Conservation (phyloP, 208 protist genomes). For the Acanthamoeba sp. region DNA sequence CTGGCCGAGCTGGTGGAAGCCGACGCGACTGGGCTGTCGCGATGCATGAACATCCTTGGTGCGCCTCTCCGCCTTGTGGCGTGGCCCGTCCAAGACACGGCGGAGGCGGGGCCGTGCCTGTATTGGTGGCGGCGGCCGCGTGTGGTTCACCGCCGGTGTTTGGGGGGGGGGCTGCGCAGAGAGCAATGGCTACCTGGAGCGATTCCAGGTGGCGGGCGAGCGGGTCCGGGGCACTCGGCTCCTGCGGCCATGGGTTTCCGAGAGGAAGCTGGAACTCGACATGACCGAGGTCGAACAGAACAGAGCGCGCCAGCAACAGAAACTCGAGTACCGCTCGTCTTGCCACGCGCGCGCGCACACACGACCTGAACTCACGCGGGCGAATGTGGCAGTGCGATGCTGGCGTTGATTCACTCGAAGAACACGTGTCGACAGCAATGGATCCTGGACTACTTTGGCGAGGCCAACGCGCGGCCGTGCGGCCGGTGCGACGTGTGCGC, state of each 20-base stretch:
- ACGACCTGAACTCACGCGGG: background rate
- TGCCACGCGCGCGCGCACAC: background rate
- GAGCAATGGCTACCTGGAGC: conserved; percentile 31
- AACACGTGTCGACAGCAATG: conserved; percentile 13
- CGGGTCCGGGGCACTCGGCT: background rate
- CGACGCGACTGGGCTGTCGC: background rate
- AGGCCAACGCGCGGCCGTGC: conserved; percentile 27
- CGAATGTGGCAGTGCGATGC: background rate
- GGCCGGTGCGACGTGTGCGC: conserved; percentile 56
- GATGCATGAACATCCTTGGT: conserved; percentile 34
- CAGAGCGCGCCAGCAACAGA: background rate
- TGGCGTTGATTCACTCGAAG: background rate
- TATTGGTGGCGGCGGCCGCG: too few species aligned
- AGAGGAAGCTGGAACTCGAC: conserved; percentile 6
- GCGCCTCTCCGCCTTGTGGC: background rate
- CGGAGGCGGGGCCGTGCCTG: background rate
- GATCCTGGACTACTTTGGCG: conserved; percentile 70
- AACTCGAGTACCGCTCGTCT: background rate
- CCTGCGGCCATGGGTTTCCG: background rate
- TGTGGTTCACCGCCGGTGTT: background rate
- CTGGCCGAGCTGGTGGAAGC: background rate
- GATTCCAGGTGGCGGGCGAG: conserved; percentile 13
- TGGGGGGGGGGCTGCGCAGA: background rate
- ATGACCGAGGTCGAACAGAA: background rate
- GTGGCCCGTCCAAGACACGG: background rate